Base-by-base conservation (phyloP, 1,284 basidiomycete species). In the Ceratobasidium sp. region DNA sequence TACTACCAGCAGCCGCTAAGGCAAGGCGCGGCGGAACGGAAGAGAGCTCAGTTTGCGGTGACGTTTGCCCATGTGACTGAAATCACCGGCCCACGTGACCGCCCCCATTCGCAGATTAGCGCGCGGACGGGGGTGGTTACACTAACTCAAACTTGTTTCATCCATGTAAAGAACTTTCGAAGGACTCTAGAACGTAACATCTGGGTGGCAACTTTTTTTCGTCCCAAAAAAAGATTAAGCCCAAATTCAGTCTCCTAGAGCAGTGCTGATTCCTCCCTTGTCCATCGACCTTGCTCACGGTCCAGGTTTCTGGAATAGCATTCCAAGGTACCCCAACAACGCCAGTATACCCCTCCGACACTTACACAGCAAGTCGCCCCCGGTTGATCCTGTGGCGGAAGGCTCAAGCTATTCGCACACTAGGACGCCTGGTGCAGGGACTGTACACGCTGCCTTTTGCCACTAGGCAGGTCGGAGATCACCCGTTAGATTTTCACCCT, bases 141-240 rank as follows among this genome's bases (percentile, higher is more conserved):
- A 22, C 56, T n/a, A 6, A n/a, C 56, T 39, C 34, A n/a, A 11
- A 16, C 56, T 39, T 39, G 19, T 59, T 37, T 39, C 19, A 7
- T 22, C 56, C n/a, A 39, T 14, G 39, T 2, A 4, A 11, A 59
- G 31, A 29, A 19, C 19, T 13, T 8, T 2, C 5, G 22, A 3
- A 5, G 16, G 6, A n/a, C 6, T n/a, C 19, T 37, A n/a, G 16
- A 39, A 84, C 34, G 64, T 66, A 58, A 2, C 9, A 31, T 43
- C 37, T 53, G 22, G 51, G 58, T 46, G 41, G 43, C 59, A 49
- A 37, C 27, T 37, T 68, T 54, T 48, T 39, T 76, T 89, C 88
- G 88, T 46, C 89, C 89, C 83, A 88, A 14, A 90, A 76, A 85
- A 88, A 56, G 86, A 89, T 51, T 85, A 85, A 61, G 87, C 89